Conservation (phyloP, 2,329 filamentous ascomycete genomes). For the Salinomyces thailandicus region DNA sequence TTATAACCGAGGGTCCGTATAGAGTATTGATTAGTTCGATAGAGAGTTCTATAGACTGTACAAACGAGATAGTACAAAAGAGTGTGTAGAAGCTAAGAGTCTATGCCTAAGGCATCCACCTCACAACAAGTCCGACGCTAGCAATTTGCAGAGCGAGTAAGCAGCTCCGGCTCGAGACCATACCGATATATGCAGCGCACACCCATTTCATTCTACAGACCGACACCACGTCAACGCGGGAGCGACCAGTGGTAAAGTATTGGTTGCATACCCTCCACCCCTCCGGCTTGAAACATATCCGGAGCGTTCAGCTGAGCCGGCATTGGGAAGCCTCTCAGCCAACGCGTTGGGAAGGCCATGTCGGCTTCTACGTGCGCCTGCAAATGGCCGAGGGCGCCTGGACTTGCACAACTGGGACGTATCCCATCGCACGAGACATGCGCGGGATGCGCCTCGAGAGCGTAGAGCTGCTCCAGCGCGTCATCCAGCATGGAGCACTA, state of each 20-base stretch:
- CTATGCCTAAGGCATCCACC: too few species aligned
- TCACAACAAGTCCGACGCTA: slow-evolving; percentile 11
- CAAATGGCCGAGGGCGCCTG: slow-evolving; percentile 5
- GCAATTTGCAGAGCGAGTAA: slow-evolving; percentile 13
- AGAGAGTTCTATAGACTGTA: too few species aligned
- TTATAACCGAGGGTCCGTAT: too few species aligned
- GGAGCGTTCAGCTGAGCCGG: slow-evolving; percentile 13
- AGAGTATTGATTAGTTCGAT: too few species aligned
- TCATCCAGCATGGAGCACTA: slow-evolving; percentile 5
- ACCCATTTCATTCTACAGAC: slow-evolving; percentile 15
- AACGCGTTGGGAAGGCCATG: slow-evolving; percentile 17
- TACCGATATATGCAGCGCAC: slow-evolving; percentile 14
- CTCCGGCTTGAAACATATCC: slow-evolving; percentile 9
- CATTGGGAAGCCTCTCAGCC: slow-evolving; percentile 16
- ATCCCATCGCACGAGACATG: slow-evolving; percentile 11
- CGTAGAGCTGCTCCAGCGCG: slow-evolving; percentile 14
- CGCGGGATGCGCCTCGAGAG: slow-evolving; percentile 16
- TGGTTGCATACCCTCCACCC: slow-evolving; percentile 13
- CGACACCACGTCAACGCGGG: not conserved
- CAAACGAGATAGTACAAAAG: too few species aligned
- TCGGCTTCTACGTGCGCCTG: slow-evolving; percentile 19
- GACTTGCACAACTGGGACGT: slow-evolving; percentile 9
- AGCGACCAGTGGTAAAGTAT: too few species aligned
- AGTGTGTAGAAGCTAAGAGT: too few species aligned
- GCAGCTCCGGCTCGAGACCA: slow-evolving; percentile 14